phyloP scores from a whole-genome alignment of 805 yeast species.

The Brettanomyces custersianus region DNA sequence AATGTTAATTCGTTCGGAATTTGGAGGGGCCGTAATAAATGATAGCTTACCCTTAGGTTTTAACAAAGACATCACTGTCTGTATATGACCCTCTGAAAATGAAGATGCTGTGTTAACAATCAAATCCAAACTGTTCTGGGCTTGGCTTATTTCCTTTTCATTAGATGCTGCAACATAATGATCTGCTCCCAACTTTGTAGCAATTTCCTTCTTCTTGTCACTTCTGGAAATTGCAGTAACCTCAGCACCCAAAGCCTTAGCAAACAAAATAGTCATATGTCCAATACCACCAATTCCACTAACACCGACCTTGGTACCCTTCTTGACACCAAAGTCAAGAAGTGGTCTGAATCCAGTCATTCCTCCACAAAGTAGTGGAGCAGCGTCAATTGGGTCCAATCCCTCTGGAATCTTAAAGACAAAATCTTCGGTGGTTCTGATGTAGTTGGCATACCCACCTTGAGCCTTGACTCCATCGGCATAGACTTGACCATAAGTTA shows the following conservation, averaged over 20 bases:
- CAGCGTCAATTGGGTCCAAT: slow-evolving; percentile 33
- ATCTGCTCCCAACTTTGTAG: slow-evolving; percentile 43
- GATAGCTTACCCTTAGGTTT: slow-evolving; percentile 25
- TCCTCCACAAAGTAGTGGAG: slow-evolving; percentile 52
- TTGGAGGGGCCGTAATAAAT: slow-evolving; percentile 27
- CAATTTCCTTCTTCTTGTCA: slow-evolving; percentile 37
- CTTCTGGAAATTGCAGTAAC: slow-evolving; percentile 50
- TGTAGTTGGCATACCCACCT: slow-evolving; percentile 45
- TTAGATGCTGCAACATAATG: slow-evolving; percentile 46
- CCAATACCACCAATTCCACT: slow-evolving; percentile 40
- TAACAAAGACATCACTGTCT: slow-evolving; percentile 18
- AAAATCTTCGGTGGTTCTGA: slow-evolving; percentile 34
- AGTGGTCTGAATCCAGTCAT: slow-evolving; percentile 46
- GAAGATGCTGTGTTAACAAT: slow-evolving; percentile 41
- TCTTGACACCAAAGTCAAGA: slow-evolving; percentile 31
- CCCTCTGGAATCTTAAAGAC: slow-evolving; percentile 41
- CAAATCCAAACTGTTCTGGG: slow-evolving; percentile 32
- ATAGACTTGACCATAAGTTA: slow-evolving; percentile 44
- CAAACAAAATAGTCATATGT: slow-evolving; percentile 39
- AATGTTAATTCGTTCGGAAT: slow-evolving; percentile 24
- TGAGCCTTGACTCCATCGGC: slow-evolving; percentile 33
- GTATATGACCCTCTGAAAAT: slow-evolving; percentile 21
- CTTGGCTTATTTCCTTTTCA: slow-evolving; percentile 29
- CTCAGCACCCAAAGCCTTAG: slow-evolving; percentile 52
- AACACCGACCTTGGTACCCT: slow-evolving; percentile 43